phyloP scores from a whole-genome alignment of 495 filamentous ascomycete species.

The Pyrenopolyporus hunteri region DNA sequence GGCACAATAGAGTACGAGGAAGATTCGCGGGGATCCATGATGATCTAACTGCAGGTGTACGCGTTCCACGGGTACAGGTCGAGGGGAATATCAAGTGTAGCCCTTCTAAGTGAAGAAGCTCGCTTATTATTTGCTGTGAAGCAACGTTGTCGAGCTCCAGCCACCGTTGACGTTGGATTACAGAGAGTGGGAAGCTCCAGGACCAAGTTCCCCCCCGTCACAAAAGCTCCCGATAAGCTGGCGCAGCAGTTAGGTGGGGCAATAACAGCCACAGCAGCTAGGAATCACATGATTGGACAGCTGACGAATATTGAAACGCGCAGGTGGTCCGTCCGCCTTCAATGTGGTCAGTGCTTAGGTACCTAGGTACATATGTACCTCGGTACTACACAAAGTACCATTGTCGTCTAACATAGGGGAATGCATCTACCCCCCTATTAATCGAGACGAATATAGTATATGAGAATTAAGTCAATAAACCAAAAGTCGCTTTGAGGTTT shows the following conservation, averaged over 20 bases:
- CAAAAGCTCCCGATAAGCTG: constrained; percentile 30
- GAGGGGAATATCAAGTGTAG: constrained; percentile 5
- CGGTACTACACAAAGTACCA: background rate
- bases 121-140: constrained; percentile 21
- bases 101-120: constrained; percentile 25
- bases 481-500: too few species aligned
- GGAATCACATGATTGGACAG: constrained; percentile 27
- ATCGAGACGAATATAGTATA: background rate
- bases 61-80: constrained; percentile 11
- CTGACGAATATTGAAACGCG: background rate
- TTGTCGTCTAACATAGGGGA: too few species aligned
- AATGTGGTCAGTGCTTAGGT: background rate
- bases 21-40: constrained; percentile 83
- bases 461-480: too few species aligned
- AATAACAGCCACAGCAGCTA: constrained; percentile 24
- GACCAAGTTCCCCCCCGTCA: constrained; percentile 19
- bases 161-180: constrained; percentile 37
- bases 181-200: constrained; percentile 27
- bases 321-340: too few species aligned
- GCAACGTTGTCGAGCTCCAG: constrained; percentile 33
- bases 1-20: constrained; percentile 74
- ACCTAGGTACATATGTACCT: background rate
- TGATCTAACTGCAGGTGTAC: constrained; percentile 40
- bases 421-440: background rate
- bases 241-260: constrained; percentile 27